A percentile compares a stretch with the other conserved stretches of the same genome.
Conservation (phyloP, 768 basidiomycete genomes). For the Calvatia gigantea region DNA sequence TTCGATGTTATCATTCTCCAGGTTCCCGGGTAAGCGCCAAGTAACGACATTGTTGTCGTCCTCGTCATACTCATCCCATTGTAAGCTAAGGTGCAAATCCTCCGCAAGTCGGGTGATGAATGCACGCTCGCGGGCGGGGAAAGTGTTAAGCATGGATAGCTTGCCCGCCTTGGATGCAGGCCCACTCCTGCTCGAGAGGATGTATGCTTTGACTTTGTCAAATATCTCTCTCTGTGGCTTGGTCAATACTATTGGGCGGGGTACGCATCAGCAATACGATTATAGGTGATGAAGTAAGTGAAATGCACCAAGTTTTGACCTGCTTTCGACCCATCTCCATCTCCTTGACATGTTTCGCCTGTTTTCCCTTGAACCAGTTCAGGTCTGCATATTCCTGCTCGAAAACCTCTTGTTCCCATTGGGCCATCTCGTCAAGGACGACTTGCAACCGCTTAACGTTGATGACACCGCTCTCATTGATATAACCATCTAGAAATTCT, state of each 20-base stretch:
- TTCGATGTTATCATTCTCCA: slow-evolving; percentile 30
- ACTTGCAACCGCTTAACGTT: slow-evolving; percentile 77
- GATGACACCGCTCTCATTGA: slow-evolving; percentile 88
- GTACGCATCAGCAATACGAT: slow-evolving; percentile 16
- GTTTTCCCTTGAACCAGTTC: slow-evolving; percentile 95
- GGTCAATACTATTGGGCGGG: slow-evolving; percentile 59
- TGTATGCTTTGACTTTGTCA: slow-evolving; percentile 73
- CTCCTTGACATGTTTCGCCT: slow-evolving; percentile 65
- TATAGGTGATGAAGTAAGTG: not conserved
- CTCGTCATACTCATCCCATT: slow-evolving; percentile 95
- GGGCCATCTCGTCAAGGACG: slow-evolving; percentile 83
- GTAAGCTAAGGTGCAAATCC: slow-evolving; percentile 70
- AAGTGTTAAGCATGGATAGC: slow-evolving; percentile 71
- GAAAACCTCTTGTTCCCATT: slow-evolving; percentile 87
- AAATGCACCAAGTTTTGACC: slow-evolving; percentile 59
- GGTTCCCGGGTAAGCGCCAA: slow-evolving; percentile 52
- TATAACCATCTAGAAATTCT: slow-evolving; percentile 68
- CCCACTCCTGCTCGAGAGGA: slow-evolving; percentile 41
- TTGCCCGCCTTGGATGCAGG: slow-evolving; percentile 34
- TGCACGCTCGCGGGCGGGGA: slow-evolving; percentile 74
- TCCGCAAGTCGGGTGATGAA: slow-evolving; percentile 77
- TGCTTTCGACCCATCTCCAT: slow-evolving; percentile 59
- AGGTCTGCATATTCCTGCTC: slow-evolving; percentile 87
- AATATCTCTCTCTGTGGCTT: slow-evolving; percentile 74
- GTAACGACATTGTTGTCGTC: slow-evolving; percentile 76